Evolutionary conservation across 2,329 filamentous ascomycete species (phyloP), one percentile per base, ranked within the genome.

Genomic region (Paramyrothecium roridum): DNA sequence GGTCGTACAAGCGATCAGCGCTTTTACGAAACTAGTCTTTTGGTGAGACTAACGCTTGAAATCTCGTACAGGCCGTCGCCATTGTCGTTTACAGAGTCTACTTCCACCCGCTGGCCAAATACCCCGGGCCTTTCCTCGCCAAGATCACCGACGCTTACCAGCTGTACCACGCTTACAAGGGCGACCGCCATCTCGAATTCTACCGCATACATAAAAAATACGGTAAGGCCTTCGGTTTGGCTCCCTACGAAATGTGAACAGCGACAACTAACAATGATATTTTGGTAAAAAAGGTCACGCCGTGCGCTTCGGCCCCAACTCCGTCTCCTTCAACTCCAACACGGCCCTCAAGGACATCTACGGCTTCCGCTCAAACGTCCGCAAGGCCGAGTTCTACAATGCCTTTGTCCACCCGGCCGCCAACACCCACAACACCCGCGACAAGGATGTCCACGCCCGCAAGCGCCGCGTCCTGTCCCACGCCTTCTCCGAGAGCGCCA

Each of bases 221-320:
- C 65, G 89, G 89, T 77, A 70, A 58, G 69, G 26, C 17, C 48
- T 59, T 57, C 50, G 52, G 43, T 22, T 30, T 30, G 26, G 26
- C 34, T 20, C 3, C 4, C 8, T 16, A 13, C 26, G 19, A 17
- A 45, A n/a, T n/a, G 11, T 30, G 26, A 30, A 6, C 6, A 30
- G 26, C 4, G 19, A 16, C 26, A 12, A 20, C 20, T 16, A 30
- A 52, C 20, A 37, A 53, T 61, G 46, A 57, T 50, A 49, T 2
- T 11, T 19, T 1, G 26, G n/a, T 48, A 11, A 6, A n/a, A 4
- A 20, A 85, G 83, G 84, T 62, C 75, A 78, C n/a, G 70, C 85
- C 52, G 88, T 93, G n/a, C 88, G 91, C 26, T 90, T 88, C 61
- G 89, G 88, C 0, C 91, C 91, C 48, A 91, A 91, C 70, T 84